Evolutionary conservation across 441 rosid species (phyloP).

Genomic region (Adansonia grandidieri): DNA sequence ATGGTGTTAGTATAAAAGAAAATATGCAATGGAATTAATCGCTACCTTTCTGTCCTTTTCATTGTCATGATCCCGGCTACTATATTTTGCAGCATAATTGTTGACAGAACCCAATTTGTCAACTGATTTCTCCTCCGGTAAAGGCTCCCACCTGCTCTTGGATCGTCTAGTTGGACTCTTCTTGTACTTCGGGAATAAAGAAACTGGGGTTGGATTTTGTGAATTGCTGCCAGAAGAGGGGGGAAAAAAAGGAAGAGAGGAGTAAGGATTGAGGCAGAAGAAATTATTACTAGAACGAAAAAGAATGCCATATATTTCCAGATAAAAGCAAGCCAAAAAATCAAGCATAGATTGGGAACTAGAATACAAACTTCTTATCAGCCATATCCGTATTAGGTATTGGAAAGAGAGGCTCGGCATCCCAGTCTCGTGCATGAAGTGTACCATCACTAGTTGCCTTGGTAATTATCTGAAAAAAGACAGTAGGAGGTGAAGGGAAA

Average conservation of each 20-base stretch:
- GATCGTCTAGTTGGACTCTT: slow-evolving; percentile 80
- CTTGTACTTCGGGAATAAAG: slow-evolving; percentile 46
- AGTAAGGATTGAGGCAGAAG: slow-evolving; percentile 7
- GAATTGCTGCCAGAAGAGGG: slow-evolving; percentile 41
- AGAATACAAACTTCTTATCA: slow-evolving; percentile 58
- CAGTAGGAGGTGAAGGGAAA: slow-evolving; percentile 21
- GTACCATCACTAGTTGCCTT: slow-evolving; percentile 80
- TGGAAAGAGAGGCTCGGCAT: slow-evolving; percentile 83
- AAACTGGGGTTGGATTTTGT: slow-evolving; percentile 44
- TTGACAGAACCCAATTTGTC: slow-evolving; percentile 50
- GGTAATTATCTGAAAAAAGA: slow-evolving; percentile 65
- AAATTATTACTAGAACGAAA: slow-evolving; percentile 27
- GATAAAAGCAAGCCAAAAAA: slow-evolving; percentile 12
- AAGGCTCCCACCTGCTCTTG: slow-evolving; percentile 99
- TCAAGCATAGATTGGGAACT: slow-evolving; percentile 20
- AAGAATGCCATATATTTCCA: slow-evolving; percentile 24
- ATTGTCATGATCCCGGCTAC: slow-evolving; percentile 56
- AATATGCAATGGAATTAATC: slow-evolving; percentile 17
- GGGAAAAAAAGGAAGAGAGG: slow-evolving; percentile 13
- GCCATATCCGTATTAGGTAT: slow-evolving; percentile 50
- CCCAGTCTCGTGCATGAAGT: slow-evolving; percentile 86
- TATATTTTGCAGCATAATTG: slow-evolving; percentile 54
- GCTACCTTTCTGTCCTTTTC: slow-evolving; percentile 71
- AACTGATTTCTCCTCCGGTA: slow-evolving; percentile 66
- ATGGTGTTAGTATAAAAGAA: slow-evolving; percentile 18